Evolutionary conservation across 768 basidiomycete species (phyloP).

Genomic region (Lentinula sp.): DNA sequence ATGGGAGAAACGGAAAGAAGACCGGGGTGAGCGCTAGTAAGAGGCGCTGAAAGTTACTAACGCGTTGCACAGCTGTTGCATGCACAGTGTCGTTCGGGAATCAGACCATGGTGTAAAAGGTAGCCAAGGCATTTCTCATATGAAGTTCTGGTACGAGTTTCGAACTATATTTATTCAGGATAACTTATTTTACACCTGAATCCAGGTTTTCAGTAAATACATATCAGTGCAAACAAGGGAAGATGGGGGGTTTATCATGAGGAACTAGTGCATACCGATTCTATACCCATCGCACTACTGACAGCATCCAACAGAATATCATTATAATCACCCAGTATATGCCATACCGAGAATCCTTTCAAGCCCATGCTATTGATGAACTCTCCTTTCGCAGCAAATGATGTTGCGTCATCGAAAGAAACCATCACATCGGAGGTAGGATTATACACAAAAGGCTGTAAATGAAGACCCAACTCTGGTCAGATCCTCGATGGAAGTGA

Average conservation of each 20-base stretch:
- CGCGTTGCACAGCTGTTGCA: no score
- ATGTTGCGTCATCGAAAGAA: conserved; percentile 59
- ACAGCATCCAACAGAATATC: conserved; percentile 56
- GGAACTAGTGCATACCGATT: conserved; percentile 3
- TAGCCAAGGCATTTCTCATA: no score
- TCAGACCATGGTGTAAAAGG: no score
- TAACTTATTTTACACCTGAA: neutral
- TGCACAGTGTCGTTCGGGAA: no score
- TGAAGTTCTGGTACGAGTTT: no score
- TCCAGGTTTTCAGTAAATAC: neutral
- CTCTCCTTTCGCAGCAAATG: conserved; percentile 57
- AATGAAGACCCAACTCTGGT: neutral
- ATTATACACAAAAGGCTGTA: conserved; percentile 65
- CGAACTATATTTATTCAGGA: no score
- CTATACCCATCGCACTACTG: conserved; percentile 23
- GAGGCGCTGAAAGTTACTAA: no score
- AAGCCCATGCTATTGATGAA: conserved; percentile 51
- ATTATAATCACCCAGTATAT: conserved; percentile 54
- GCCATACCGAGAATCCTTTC: conserved; percentile 64
- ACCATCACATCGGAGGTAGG: conserved; percentile 46
- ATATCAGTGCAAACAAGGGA: neutral
- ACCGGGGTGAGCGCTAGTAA: neutral
- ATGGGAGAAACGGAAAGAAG: neutral
- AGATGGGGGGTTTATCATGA: neutral
- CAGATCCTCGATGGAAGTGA: neutral